phyloP scores from a whole-genome alignment of 2,329 filamentous ascomycete genomes.

The Diaporthe australafricana region DNA sequence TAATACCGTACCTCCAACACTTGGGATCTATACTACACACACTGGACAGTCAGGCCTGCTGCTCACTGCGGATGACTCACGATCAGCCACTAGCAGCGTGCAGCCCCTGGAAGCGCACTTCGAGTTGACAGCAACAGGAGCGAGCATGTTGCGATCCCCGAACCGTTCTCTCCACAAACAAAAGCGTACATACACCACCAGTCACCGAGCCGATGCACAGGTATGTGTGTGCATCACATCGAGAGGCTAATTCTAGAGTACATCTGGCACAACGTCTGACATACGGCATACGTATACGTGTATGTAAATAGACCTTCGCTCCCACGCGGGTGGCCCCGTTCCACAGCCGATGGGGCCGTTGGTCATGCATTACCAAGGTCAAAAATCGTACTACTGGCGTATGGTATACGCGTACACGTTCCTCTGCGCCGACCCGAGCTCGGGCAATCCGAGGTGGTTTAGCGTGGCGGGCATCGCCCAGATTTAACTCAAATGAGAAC shows the following conservation, averaged over 20 bases:
- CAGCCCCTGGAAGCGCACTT: neutral
- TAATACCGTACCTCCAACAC: too few relatives aligned
- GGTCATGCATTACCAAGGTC: neutral
- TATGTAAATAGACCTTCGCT: neutral
- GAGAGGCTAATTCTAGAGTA: neutral
- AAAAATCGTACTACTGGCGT: neutral
- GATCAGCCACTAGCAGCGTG: neutral
- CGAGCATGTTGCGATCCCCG: neutral
- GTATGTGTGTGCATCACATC: neutral
- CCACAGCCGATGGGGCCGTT: conserved; percentile 1
- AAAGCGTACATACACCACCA: neutral
- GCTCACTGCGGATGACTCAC: neutral
- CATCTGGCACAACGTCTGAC: neutral
- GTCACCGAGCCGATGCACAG: neutral
- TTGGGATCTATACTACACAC: neutral
- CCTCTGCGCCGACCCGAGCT: neutral
- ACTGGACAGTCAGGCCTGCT: neutral
- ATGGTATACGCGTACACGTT: conserved; percentile 7
- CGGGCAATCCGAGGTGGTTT: neutral
- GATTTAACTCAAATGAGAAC: conserved; percentile 5
- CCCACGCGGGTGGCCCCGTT: neutral
- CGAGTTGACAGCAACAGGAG: neutral
- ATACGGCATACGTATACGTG: too few relatives aligned
- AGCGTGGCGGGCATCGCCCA: neutral
- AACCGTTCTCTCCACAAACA: neutral